A percentile compares a stretch with the other conserved stretches of the same genome.
These are phyloP conservation scores for Zymoseptoria brevis DNA, from an alignment of 2,329 filamentous ascomycete genomes.

Conservation along the genomic window DNA sequence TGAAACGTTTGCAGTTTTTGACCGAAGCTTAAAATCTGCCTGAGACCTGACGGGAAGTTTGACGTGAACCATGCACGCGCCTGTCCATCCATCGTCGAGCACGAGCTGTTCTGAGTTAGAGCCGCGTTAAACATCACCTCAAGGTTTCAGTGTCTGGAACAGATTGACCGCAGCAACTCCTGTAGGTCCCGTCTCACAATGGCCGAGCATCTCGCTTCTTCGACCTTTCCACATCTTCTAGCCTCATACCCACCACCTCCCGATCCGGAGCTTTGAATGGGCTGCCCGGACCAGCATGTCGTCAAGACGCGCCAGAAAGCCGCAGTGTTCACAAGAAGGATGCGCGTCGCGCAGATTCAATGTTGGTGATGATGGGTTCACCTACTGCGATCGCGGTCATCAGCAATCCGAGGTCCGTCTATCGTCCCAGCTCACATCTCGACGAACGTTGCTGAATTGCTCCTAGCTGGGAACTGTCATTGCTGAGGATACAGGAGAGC, in stretches of 20 bases:
- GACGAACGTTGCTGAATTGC: not conserved
- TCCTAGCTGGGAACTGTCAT: conserved; percentile 26
- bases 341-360: conserved; percentile 63
- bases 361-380: conserved; percentile 66
- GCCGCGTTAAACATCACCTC: not conserved
- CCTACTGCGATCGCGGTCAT: conserved; percentile 75
- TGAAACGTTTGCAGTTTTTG: not conserved
- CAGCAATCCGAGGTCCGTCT: conserved; percentile 56
- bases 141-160: not conserved
- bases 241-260: not conserved
- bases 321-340: conserved; percentile 32
- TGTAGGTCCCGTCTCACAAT: not conserved
- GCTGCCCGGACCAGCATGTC: conserved; percentile 15
- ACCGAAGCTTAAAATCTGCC: not conserved
- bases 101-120: not conserved
- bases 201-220: not conserved
- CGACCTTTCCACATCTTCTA: not conserved
- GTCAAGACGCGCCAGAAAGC: conserved; percentile 10
- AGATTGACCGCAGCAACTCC: not conserved
- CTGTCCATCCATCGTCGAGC: not conserved
- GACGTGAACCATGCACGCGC: not conserved
- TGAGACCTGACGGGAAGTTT: not conserved
- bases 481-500: conserved; percentile 27
- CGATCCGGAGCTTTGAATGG: not conserved
- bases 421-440: not conserved